Percentiles rank a stretch among this genome's conserved stretches.
Conservation (phyloP, 2,329 filamentous ascomycete genomes). For the Colletotrichum tropicicola region DNA sequence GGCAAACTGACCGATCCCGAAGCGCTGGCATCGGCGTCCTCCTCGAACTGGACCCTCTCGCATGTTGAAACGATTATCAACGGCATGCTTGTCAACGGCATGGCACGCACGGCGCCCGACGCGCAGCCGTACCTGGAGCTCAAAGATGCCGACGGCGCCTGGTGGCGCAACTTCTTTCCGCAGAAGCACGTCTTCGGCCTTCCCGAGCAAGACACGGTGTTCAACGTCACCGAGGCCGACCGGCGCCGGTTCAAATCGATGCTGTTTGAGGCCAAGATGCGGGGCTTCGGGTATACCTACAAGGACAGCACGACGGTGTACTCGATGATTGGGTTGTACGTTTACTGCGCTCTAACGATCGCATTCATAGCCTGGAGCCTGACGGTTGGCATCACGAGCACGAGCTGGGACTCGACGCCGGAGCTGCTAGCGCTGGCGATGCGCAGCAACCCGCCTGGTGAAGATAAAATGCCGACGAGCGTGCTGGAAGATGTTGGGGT, state of each 20-base stretch:
- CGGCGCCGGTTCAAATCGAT: background rate
- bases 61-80: constrained; percentile 9
- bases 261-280: background rate
- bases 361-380: constrained; percentile 1
- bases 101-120: background rate
- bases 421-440: constrained; percentile 9
- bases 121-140: background rate
- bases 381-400: background rate
- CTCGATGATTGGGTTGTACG: background rate
- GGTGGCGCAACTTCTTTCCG: constrained; percentile 12
- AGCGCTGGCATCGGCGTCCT: no score
- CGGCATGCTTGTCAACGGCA: constrained; percentile 6
- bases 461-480: background rate
- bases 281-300: background rate
- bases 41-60: background rate
- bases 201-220: background rate
- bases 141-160: background rate
- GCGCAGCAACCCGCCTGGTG: background rate
- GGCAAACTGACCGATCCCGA: background rate
- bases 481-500: background rate
- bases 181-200: background rate
- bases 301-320: background rate
- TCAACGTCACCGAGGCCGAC: background rate
- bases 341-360: background rate
- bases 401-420: background rate